A percentile compares a stretch with the other conserved stretches of the same genome.
These are phyloP conservation scores for Cryomyces antarcticus DNA, from an alignment of 495 filamentous ascomycete species.

Conservation along the genomic window DNA sequence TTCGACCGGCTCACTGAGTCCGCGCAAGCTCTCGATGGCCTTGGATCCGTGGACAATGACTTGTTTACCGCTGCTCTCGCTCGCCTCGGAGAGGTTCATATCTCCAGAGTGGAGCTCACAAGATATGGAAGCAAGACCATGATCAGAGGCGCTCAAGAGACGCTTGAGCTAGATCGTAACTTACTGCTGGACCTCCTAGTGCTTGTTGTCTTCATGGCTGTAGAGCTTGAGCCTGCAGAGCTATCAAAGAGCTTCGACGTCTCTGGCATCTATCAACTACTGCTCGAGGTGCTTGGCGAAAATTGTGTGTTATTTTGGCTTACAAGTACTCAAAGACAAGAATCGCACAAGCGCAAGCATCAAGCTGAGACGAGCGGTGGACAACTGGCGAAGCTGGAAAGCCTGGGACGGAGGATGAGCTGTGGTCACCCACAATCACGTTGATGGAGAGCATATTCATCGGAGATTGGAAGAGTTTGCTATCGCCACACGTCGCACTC, in stretches of 20 bases:
- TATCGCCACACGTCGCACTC: not conserved
- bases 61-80: constrained; percentile 30
- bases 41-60: constrained; percentile 30
- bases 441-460: constrained; percentile 12
- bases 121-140: constrained; percentile 46
- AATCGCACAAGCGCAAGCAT: not conserved
- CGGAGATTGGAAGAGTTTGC: constrained; percentile 10
- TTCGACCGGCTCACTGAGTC: constrained; percentile 22
- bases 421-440: constrained; percentile 3
- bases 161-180: constrained; percentile 41
- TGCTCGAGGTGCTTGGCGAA: constrained; percentile 47
- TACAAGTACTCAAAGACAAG: constrained; percentile 26
- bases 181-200: constrained; percentile 64
- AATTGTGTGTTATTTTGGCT: constrained; percentile 72
- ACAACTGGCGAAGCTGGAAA: not conserved
- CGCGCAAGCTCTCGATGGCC: constrained; percentile 33
- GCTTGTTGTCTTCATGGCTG: constrained; percentile 64
- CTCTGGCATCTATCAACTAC: constrained; percentile 39
- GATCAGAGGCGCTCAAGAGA: constrained; percentile 59
- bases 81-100: constrained; percentile 10
- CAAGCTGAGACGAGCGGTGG: not conserved
- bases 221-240: constrained; percentile 49
- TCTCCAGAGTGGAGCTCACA: constrained; percentile 25
- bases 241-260: constrained; percentile 45
- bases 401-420: not conserved